Base-by-base conservation (phyloP, 495 filamentous ascomycete genomes). In the Daldinia bambusicola region DNA sequence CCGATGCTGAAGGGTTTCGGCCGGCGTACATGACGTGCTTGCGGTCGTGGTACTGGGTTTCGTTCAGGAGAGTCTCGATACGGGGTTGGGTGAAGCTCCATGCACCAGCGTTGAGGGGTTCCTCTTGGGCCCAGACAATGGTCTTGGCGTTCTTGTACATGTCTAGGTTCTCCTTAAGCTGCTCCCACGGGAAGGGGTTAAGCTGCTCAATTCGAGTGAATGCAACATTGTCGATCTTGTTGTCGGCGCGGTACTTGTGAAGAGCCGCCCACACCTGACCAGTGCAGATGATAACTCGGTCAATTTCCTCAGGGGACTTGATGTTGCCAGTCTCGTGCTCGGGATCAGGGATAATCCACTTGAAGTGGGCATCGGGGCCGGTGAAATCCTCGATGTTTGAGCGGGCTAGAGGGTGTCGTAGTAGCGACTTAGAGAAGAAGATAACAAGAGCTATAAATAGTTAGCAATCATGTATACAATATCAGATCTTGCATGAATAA, bases 1-100 rank as follows among this genome's bases (percentile, higher is more conserved):
- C 95, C 75, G 89, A 92, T 36, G 95, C 94, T 75, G 91, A 95
- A 18, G 94, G 94, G 76, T 91, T 86, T 75, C 95, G 89, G 74
- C 95, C 95, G 48, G 95, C 95, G 82, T 99, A 99, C 89, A 97
- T 91, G 75, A 97, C 93, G 82, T 98, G 94, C 80, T 95, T 94
- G 72, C 90, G 87, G 82, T 94, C 88, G 83, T 99, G 96, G 80
- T 95, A 84, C 81, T 95, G 77, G 2, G 95, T 98, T 64, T 92
- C 77, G 84, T 98, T 98, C 57, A 99, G 85, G 75, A 98, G 81
- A 22, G 94, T 98, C 88, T 99, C 96, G 69, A 99, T 91, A 76
- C 96, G 90, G 18, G 95, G 95, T 83, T 99, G 95, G 36, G 89
- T 91, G 86, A 92, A 98, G 78, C 88, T 91, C 95, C 95, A 99